phyloP scores from a whole-genome alignment of 345 rosid genomes.

The Orychophragmus violaceus region DNA sequence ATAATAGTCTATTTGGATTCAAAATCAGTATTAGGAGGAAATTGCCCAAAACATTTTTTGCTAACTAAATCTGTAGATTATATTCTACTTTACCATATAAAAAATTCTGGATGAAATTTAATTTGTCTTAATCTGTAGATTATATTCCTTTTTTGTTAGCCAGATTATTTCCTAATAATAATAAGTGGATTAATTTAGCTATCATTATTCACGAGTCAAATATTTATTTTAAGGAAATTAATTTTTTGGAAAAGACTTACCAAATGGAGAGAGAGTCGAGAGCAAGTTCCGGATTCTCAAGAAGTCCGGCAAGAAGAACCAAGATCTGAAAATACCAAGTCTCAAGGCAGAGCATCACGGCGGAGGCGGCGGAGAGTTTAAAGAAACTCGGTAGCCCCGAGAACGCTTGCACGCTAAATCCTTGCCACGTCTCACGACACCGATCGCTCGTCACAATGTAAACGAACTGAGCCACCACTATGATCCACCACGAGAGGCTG shows the following conservation, averaged over 20 bases:
- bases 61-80: too few relatives aligned
- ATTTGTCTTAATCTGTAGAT: too few relatives aligned
- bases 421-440: slow-evolving; percentile 41
- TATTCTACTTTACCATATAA: too few relatives aligned
- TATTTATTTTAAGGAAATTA: too few relatives aligned
- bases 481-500: slow-evolving; percentile 54
- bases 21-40: too few relatives aligned
- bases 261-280: slow-evolving; percentile 29
- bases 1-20: too few relatives aligned
- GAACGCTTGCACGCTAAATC: slow-evolving; percentile 41
- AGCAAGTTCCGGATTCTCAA: slow-evolving; percentile 44
- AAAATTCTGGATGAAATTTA: too few relatives aligned
- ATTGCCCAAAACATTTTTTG: too few relatives aligned
- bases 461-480: slow-evolving; percentile 40
- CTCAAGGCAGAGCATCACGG: slow-evolving; percentile 55
- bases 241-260: too few relatives aligned
- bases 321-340: slow-evolving; percentile 47
- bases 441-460: slow-evolving; percentile 36
- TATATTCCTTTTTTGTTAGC: too few relatives aligned
- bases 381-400: slow-evolving; percentile 36
- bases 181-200: neutral
- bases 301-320: slow-evolving; percentile 47
- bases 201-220: too few relatives aligned
- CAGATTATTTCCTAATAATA: neutral
- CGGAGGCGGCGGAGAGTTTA: slow-evolving; percentile 49